Percentiles rank a stretch among this genome's conserved stretches.
Evolutionary conservation across 805 yeast genomes (phyloP).

Genomic region (Henningerozyma blattae): DNA sequence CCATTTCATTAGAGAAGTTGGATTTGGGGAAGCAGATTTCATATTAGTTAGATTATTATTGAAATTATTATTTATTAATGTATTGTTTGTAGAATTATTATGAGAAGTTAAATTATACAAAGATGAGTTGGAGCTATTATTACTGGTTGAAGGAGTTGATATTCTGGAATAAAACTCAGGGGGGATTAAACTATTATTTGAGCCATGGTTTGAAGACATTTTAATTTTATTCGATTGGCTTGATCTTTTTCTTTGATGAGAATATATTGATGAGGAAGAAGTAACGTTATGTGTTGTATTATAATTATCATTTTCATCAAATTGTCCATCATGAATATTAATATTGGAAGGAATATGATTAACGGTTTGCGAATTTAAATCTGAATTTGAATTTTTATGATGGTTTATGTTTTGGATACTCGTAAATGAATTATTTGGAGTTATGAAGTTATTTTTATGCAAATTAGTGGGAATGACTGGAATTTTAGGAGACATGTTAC

Average conservation of each 20-base stretch:
- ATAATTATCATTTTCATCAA: no score
- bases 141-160: conserved; percentile 23
- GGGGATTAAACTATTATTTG: conserved; percentile 20
- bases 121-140: conserved; percentile 21
- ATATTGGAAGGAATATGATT: conserved; percentile 11
- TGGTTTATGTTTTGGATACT: not conserved
- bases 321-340: conserved; percentile 25
- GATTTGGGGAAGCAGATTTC: not conserved
- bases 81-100: not conserved
- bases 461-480: no score
- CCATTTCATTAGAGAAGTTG: not conserved
- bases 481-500: no score
- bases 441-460: not conserved
- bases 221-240: no score
- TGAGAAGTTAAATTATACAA: conserved; percentile 5
- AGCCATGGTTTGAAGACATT: not conserved
- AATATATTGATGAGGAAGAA: no score
- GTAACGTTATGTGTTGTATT: no score
- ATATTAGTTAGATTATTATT: not conserved
- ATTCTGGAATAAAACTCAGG: conserved; percentile 25
- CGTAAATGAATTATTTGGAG: not conserved
- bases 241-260: no score
- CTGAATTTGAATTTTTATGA: not conserved
- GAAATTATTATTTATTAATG: no score
- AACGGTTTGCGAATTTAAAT: not conserved